Evolutionary conservation across 495 filamentous ascomycete species (phyloP).

Genomic region (Podospora conica): DNA sequence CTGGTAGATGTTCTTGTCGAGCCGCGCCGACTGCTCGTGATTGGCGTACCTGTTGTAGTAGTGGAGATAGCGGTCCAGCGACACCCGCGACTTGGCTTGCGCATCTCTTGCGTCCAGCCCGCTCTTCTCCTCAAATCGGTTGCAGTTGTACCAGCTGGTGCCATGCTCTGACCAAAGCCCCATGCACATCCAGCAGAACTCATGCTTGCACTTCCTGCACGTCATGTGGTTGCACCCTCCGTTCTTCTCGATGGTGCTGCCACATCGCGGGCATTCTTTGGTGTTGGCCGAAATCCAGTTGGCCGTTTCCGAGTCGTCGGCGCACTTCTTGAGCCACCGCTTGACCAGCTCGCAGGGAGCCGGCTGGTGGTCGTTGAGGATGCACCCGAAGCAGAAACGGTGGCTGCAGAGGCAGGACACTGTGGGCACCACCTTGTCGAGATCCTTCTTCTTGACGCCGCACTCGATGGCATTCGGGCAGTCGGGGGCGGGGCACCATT

Average conservation of each 20-base stretch:
- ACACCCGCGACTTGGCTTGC: slow-evolving; percentile 83
- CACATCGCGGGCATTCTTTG: slow-evolving; percentile 93
- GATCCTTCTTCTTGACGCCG: slow-evolving; percentile 73
- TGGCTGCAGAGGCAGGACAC: slow-evolving; percentile 79
- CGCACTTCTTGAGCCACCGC: slow-evolving; percentile 97
- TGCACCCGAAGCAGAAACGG: slow-evolving; percentile 94
- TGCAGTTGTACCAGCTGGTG: slow-evolving; percentile 99
- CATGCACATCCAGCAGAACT: slow-evolving; percentile 99
- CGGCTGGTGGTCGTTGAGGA: slow-evolving; percentile 86
- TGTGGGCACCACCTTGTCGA: slow-evolving; percentile 79
- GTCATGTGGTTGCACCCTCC: slow-evolving; percentile 99
- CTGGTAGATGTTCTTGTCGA: slow-evolving; percentile 90
- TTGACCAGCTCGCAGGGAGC: slow-evolving; percentile 88
- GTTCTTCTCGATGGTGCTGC: slow-evolving; percentile 98
- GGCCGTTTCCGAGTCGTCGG: slow-evolving; percentile 94
- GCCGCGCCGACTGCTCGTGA: slow-evolving; percentile 94
- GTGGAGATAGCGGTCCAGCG: slow-evolving; percentile 88
- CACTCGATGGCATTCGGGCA: slow-evolving; percentile 92
- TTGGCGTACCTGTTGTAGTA: slow-evolving; percentile 99
- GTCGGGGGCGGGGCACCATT: slow-evolving; percentile 96
- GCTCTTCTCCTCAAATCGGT: slow-evolving; percentile 91
- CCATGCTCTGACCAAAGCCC: slow-evolving; percentile 97
- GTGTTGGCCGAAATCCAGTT: slow-evolving; percentile 99
- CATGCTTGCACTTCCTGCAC: slow-evolving; percentile 94
- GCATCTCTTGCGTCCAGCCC: slow-evolving; percentile 82